A percentile compares a stretch with the other conserved stretches of the same genome.
Conservation (phyloP, 306 rosid genomes). For the Lagenaria siceraria region DNA sequence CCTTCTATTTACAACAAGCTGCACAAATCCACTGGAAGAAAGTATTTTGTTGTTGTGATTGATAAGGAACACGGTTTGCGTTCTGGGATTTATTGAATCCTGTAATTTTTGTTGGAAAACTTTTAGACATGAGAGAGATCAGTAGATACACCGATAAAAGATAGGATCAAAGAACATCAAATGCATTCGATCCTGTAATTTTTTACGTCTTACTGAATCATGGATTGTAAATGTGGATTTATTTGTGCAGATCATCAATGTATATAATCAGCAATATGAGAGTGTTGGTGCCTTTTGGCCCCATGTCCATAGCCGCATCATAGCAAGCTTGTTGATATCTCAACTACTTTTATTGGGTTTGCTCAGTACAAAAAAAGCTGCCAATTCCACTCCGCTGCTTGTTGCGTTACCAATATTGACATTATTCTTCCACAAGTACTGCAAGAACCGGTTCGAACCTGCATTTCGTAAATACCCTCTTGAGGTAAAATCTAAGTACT, state of each 20-base stretch:
- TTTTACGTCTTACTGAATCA: not conserved
- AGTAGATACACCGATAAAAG: too few species aligned
- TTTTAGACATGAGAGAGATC: too few species aligned
- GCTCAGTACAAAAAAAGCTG: conserved; percentile 93
- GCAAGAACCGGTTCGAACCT: conserved; percentile 79
- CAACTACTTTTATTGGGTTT: conserved; percentile 85
- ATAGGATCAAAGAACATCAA: too few species aligned
- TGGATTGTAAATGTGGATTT: not conserved
- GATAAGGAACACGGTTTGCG: not conserved
- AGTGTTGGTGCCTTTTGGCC: conserved; percentile 99
- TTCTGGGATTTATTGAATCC: not conserved
- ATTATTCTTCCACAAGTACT: conserved; percentile 68
- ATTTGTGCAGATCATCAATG: conserved; percentile 71
- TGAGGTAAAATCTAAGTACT: conserved; percentile 43
- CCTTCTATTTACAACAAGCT: not conserved
- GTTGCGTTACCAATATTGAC: conserved; percentile 66
- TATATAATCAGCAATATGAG: conserved; percentile 83
- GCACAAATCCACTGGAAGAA: not conserved
- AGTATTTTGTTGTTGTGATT: not conserved
- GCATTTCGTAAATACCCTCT: conserved; percentile 83
- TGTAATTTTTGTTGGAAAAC: not conserved
- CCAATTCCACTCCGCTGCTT: conserved; percentile 82
- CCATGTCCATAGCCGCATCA: conserved; percentile 81
- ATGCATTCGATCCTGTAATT: not conserved
- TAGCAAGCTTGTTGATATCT: conserved; percentile 84